A percentile compares a stretch with the other conserved stretches of the same genome.
phyloP scores from a whole-genome alignment of 805 yeast species.

The Barnettozyma wickerhamii region DNA sequence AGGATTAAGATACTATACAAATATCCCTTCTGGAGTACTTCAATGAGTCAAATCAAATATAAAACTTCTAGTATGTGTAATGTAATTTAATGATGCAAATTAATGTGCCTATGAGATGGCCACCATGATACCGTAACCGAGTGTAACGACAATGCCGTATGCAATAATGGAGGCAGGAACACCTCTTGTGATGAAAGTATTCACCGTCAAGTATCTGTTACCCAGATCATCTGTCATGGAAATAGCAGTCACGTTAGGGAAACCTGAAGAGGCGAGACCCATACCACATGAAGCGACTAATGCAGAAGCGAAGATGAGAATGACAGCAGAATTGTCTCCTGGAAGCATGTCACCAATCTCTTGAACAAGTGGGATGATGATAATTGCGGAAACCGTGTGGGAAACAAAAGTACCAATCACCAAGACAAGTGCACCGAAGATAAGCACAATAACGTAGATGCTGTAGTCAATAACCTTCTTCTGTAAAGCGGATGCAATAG shows the following conservation, averaged over 20 bases:
- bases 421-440: slow-evolving; percentile 79
- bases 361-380: slow-evolving; percentile 82
- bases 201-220: slow-evolving; percentile 77
- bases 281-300: slow-evolving; percentile 87
- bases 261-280: slow-evolving; percentile 97
- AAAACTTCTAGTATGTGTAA: too few species aligned
- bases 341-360: slow-evolving; percentile 74
- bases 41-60: too few species aligned
- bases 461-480: slow-evolving; percentile 54
- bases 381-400: slow-evolving; percentile 95
- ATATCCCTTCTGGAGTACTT: too few species aligned
- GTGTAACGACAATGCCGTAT: slow-evolving; percentile 62
- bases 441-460: slow-evolving; percentile 65
- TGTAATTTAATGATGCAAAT: too few species aligned
- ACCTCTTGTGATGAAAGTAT: slow-evolving; percentile 83
- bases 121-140: slow-evolving; percentile 78
- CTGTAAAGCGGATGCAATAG: slow-evolving; percentile 72
- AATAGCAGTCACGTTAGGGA: slow-evolving; percentile 98
- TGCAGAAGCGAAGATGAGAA: slow-evolving; percentile 41
- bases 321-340: slow-evolving; percentile 63
- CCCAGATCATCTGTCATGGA: slow-evolving; percentile 92
- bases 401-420: slow-evolving; percentile 93
- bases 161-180: slow-evolving; percentile 81
- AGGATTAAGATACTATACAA: too few species aligned
- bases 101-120: slow-evolving; percentile 15